Evolutionary conservation across 768 basidiomycete genomes (phyloP), one percentile per base, ranked within the genome.

Genomic region (Suillus fuscotomentosus): DNA sequence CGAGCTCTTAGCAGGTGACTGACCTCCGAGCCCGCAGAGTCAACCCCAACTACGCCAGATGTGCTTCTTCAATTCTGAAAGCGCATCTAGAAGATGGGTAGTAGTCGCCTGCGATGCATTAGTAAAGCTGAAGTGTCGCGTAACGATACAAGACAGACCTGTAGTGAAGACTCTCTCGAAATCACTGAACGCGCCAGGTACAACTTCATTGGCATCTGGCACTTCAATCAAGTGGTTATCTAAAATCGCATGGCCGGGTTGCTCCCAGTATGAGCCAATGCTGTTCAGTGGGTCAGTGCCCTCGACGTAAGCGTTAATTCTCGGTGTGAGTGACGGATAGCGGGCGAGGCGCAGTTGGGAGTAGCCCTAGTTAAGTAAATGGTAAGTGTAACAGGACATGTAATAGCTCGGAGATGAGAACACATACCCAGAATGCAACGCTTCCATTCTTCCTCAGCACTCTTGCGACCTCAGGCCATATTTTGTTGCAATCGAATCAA

Each of bases 401-500:
- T 24, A 13, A 41, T 11, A n/a, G 20, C 24, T 67, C 15, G 31
- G 17, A 45, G 45, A 6, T 3, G 47, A 6, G 5, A 39, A 17
- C 39, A 73, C 82, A 43, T 65, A 91, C 92, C 89, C 91, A 93
- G 70, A 88, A 88, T 6, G 89, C 90, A 14, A 86, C 86, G 1
- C 84, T 88, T 3, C 91, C 92, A 20, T 85, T 82, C 10, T 79
- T 80, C 59, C 83, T 79, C 48, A 94, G 76, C 8, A 90, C 82
- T 3, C 89, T 80, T 15, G 80, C 79, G 0, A 86, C 77, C 74
- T 93, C 88, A 3, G 82, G 84, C 90, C 91, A 94, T 6, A 89
- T 80, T 68, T 83, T 85, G 5, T 76, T 73, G 83, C 88, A 91
- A 69, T 93, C 82, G 70, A 94, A 94, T 91, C 92, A 93, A 71